A percentile compares a stretch with the other conserved stretches of the same genome.
Evolutionary conservation across 140 eudicot species (phyloP).

Genomic region (Stevia rebaudiana): DNA sequence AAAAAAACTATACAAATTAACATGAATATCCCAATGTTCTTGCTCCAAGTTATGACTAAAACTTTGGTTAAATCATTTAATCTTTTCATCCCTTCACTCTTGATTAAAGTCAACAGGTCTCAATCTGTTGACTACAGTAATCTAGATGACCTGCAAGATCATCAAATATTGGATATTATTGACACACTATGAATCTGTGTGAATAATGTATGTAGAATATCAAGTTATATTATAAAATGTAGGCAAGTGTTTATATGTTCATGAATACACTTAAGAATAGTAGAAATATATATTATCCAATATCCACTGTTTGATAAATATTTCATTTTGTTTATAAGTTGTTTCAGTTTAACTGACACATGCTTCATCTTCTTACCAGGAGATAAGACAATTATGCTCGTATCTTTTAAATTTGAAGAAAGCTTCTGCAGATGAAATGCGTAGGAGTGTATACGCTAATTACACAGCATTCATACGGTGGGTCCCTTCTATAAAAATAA

Average conservation of each 20-base stretch:
- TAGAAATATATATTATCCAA: constrained; percentile 6
- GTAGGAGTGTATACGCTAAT: constrained; percentile 96
- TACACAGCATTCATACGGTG: constrained; percentile 92
- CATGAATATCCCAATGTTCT: constrained; percentile 6
- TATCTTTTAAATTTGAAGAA: constrained; percentile 86
- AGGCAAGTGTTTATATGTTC: too few relatives aligned
- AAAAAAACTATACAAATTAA: too few relatives aligned
- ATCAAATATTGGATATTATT: neutral
- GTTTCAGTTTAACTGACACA: constrained; percentile 19
- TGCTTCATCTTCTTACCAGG: constrained; percentile 43
- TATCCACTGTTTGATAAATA: neutral
- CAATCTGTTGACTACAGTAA: too few relatives aligned
- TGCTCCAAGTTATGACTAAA: neutral
- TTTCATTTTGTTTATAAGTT: constrained; percentile 12
- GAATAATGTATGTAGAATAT: too few relatives aligned
- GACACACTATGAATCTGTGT: neutral
- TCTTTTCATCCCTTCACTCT: neutral
- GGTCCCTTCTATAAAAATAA: constrained; percentile 21
- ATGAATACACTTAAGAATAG: too few relatives aligned
- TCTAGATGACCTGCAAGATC: neutral
- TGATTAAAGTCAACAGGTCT: too few relatives aligned
- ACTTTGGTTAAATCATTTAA: neutral
- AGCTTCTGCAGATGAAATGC: constrained; percentile 99
- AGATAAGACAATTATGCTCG: constrained; percentile 88
- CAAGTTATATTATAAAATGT: neutral